phyloP scores from a whole-genome alignment of 2,329 filamentous ascomycete species.

The Botrytis squamosa region DNA sequence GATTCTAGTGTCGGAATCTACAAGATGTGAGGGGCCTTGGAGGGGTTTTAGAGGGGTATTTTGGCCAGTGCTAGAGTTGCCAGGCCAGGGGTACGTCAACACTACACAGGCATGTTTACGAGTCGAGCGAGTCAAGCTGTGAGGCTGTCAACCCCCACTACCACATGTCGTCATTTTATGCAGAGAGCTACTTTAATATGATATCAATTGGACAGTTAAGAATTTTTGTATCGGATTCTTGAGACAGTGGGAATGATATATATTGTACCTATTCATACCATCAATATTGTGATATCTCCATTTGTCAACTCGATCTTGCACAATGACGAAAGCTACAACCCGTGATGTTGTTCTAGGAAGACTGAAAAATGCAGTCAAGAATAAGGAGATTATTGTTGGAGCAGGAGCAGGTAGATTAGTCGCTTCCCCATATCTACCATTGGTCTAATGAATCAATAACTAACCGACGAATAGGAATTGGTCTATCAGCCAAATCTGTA shows the following conservation, averaged over 20 bases:
- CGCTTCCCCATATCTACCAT: neutral
- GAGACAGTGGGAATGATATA: neutral
- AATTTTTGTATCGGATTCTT: neutral
- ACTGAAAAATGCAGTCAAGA: conserved; percentile 53
- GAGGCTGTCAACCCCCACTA: neutral
- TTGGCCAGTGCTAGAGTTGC: neutral
- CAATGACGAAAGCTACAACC: conserved; percentile 57
- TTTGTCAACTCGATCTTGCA: conserved; percentile 18
- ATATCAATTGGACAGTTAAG: neutral
- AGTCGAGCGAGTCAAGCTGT: neutral
- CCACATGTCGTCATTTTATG: neutral
- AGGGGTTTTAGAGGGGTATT: neutral
- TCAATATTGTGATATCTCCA: neutral
- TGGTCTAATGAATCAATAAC: neutral
- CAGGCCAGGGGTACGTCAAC: neutral
- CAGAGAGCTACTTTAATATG: neutral
- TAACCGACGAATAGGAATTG: conserved; percentile 51
- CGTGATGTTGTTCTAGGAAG: conserved; percentile 54
- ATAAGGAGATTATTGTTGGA: conserved; percentile 62
- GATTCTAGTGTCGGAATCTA: neutral
- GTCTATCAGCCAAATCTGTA: conserved; percentile 68
- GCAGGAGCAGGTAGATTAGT: conserved; percentile 55
- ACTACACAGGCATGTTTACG: neutral
- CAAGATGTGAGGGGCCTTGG: neutral
- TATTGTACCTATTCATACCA: neutral